Base-by-base conservation (phyloP, 805 yeast species). In the Candida peoriensis region DNA sequence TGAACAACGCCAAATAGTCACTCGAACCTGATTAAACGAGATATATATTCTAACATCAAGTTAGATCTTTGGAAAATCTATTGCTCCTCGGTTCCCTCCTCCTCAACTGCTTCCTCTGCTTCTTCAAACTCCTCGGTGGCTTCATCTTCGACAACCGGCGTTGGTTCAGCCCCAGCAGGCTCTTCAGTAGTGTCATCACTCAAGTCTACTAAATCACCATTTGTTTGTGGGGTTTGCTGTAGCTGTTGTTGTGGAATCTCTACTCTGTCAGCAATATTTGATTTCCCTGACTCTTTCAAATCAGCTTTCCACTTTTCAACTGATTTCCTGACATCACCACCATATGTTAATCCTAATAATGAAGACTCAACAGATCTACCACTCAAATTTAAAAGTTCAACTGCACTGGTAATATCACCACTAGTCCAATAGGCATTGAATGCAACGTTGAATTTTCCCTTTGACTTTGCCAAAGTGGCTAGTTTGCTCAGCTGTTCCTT, bases 381-480 rank as follows among this genome's bases (percentile, higher is more conserved):
- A 34, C 86, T 72, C 52, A 72, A 67, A 30, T 73, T 67, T 48
- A 93, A 70, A 44, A 93, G 65, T 16, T 75, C 73, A 36, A 79
- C 68, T 46, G 89, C 82, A 27, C 70, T 66, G 13, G 64, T 61
- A 24, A 76, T 66, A 54, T 87, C 83, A 25, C 95, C 90, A 21
- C 81, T 74, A 36, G 78, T 66, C 97, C 97, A 93, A 58, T 78
- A 78, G 10, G 96, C 82, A 55, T 85, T 87, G 68, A 88, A 93
- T 18, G 97, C 95, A 38, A 89, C 67, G 58, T 93, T 93, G 61
- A 78, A 85, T 56, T 81, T 81, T 32, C 97, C 97, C 29, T 66
- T 70, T n/a, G 57, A 63, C 47, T 72, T 77, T 32, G 96, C 89
- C 30, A 64, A 61, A 36, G 68, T 66, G 6, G 93, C 95, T 24